phyloP scores from a whole-genome alignment of 306 rosid genomes.

The Inga leiocalycina region DNA sequence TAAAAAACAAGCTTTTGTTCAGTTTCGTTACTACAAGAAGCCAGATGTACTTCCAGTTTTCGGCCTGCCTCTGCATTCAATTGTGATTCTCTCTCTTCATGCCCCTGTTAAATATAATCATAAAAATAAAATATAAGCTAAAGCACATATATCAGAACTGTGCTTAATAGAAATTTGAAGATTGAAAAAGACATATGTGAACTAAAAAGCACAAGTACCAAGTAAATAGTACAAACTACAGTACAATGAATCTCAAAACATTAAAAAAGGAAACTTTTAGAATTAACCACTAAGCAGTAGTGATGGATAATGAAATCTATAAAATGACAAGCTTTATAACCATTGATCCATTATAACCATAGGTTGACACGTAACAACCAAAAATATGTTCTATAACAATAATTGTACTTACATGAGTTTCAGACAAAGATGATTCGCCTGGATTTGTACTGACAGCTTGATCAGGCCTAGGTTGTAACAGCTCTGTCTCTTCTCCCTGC shows the following conservation, averaged over 20 bases:
- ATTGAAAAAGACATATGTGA: neutral
- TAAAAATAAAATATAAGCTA: slow-evolving; percentile 12
- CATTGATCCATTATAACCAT: slow-evolving; percentile 1
- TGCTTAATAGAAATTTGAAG: slow-evolving; percentile 8
- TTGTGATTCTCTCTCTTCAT: slow-evolving; percentile 49
- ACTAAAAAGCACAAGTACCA: slow-evolving; percentile 6
- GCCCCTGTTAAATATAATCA: slow-evolving; percentile 47
- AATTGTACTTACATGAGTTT: slow-evolving; percentile 42
- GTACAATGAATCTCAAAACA: slow-evolving; percentile 23
- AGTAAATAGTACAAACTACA: neutral
- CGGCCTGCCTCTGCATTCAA: slow-evolving; percentile 48
- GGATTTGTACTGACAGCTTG: slow-evolving; percentile 45
- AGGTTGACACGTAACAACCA: slow-evolving; percentile 20
- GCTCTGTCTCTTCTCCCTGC: slow-evolving; percentile 49
- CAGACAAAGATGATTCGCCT: slow-evolving; percentile 50
- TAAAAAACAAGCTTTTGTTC: slow-evolving; percentile 64
- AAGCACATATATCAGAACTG: slow-evolving; percentile 2
- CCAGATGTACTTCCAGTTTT: slow-evolving; percentile 41
- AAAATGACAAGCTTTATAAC: slow-evolving; percentile 10
- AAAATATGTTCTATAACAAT: slow-evolving; percentile 8
- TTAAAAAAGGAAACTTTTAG: neutral
- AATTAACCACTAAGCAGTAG: slow-evolving; percentile 16
- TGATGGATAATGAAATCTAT: neutral
- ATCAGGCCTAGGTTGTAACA: slow-evolving; percentile 30
- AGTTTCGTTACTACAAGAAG: slow-evolving; percentile 53